phyloP scores from a whole-genome alignment of 2,329 filamentous ascomycete species.

The Emmonsia crescens region DNA sequence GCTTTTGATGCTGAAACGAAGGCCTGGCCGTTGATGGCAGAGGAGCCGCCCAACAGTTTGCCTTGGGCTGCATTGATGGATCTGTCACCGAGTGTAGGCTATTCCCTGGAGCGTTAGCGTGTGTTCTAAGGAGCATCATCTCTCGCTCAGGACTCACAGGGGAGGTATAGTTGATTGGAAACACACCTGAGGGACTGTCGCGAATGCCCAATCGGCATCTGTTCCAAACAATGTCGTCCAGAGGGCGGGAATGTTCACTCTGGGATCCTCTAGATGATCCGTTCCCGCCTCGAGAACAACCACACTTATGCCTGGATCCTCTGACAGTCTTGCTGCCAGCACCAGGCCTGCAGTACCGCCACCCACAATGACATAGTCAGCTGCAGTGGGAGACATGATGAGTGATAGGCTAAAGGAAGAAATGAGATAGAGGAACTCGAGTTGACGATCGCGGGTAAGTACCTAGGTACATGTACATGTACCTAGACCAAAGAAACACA shows the following conservation, averaged over 20 bases:
- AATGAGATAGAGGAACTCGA: background rate
- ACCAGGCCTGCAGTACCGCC: conserved; percentile 25
- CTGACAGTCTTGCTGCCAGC: conserved; percentile 26
- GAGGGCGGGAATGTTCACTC: background rate
- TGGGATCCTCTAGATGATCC: background rate
- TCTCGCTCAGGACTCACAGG: background rate
- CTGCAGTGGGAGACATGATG: conserved; percentile 5
- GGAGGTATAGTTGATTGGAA: background rate
- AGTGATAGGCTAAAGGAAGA: background rate
- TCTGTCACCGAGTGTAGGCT: background rate
- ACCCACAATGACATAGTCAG: conserved; percentile 27
- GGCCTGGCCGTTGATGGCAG: conserved; percentile 3
- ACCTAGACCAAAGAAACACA: background rate
- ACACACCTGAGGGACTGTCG: background rate
- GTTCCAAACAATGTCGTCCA: background rate
- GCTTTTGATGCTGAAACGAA: conserved; percentile 12
- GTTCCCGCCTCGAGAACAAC: conserved; percentile 22
- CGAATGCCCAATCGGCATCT: background rate
- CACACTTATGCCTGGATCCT: conserved; percentile 18
- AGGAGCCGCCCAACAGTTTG: conserved; percentile 4
- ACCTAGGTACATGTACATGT: no score
- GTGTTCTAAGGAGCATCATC: background rate
- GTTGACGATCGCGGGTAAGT: background rate
- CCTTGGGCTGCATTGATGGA: conserved; percentile 1
- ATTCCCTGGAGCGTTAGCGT: background rate